phyloP scores from a whole-genome alignment of 2,329 filamentous ascomycete species.

The Xylariomycetidae sp. region DNA sequence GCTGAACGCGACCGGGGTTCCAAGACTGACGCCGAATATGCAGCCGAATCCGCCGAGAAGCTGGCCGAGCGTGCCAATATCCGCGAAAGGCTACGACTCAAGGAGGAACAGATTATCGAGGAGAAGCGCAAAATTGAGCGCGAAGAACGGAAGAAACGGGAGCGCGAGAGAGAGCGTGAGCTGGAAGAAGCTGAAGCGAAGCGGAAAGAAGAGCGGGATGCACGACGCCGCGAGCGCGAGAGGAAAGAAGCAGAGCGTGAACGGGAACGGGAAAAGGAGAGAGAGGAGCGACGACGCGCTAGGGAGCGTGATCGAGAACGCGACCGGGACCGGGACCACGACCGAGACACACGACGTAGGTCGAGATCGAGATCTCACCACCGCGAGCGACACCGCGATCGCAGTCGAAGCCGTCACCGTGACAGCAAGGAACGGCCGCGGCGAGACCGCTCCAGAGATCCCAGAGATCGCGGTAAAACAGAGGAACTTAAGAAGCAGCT shows the following conservation, averaged over 20 bases:
- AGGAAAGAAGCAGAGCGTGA: conserved; percentile 30
- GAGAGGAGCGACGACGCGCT: conserved; percentile 44
- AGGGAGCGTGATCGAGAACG: conserved; percentile 32
- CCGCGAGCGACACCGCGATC: conserved; percentile 27
- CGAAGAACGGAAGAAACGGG: conserved; percentile 47
- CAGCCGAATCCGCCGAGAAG: conserved; percentile 56
- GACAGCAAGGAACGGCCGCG: conserved; percentile 27
- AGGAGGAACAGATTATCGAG: conserved; percentile 55
- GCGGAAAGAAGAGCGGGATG: conserved; percentile 44
- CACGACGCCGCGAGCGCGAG: conserved; percentile 37
- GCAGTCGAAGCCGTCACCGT: conserved; percentile 26
- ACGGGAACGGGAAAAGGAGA: conserved; percentile 44
- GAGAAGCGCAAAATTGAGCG: conserved; percentile 53
- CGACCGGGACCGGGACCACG: conserved; percentile 19
- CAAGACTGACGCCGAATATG: conserved; percentile 71
- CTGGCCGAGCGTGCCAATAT: conserved; percentile 55
- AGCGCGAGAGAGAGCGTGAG: conserved; percentile 43
- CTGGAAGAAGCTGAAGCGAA: conserved; percentile 44
- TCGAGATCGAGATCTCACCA: conserved; percentile 27
- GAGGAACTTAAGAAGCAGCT: conserved; percentile 47
- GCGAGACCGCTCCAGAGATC: conserved; percentile 30
- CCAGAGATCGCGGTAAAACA: conserved; percentile 27
- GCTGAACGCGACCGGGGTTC: conserved; percentile 59
- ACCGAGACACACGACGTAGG: conserved; percentile 26
- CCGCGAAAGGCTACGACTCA: conserved; percentile 52